These are phyloP conservation scores for Colletotrichum lindemuthianum DNA, from an alignment of 2,329 filamentous ascomycete species.

Conservation along the genomic window DNA sequence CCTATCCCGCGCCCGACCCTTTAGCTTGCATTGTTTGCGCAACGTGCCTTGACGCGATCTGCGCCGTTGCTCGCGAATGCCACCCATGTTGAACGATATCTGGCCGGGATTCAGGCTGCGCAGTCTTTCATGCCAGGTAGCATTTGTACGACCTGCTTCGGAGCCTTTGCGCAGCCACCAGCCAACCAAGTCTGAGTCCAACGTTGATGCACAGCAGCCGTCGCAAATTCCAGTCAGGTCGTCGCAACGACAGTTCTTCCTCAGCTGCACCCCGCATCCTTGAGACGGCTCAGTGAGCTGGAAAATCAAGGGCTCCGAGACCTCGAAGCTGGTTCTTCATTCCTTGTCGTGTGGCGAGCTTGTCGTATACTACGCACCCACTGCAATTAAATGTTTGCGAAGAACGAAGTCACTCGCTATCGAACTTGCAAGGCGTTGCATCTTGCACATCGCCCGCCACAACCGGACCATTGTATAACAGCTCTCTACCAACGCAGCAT, in stretches of 20 bases:
- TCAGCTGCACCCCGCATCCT: too few relatives aligned
- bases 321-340: constrained; percentile 27
- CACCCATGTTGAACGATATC: background rate
- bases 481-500: too few relatives aligned
- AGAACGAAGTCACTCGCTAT: background rate
- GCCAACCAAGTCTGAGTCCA: constrained; percentile 16
- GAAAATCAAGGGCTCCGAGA: constrained; percentile 26
- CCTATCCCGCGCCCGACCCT: constrained; percentile 11
- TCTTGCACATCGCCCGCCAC: constrained; percentile 6
- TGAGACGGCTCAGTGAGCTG: background rate
- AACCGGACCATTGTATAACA: background rate
- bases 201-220: constrained; percentile 22
- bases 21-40: background rate
- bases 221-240: constrained; percentile 23
- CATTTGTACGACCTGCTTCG: background rate
- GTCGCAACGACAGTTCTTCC: constrained; percentile 13
- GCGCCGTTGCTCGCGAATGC: background rate
- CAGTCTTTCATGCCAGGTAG: too few relatives aligned
- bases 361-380: too few relatives aligned
- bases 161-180: constrained; percentile 13
- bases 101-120: background rate
- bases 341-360: constrained; percentile 10
- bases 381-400: background rate
- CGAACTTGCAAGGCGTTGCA: constrained; percentile 5
- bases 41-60: background rate